phyloP scores from a whole-genome alignment of 1,284 basidiomycete species.

The Cryptococcus sp. region DNA sequence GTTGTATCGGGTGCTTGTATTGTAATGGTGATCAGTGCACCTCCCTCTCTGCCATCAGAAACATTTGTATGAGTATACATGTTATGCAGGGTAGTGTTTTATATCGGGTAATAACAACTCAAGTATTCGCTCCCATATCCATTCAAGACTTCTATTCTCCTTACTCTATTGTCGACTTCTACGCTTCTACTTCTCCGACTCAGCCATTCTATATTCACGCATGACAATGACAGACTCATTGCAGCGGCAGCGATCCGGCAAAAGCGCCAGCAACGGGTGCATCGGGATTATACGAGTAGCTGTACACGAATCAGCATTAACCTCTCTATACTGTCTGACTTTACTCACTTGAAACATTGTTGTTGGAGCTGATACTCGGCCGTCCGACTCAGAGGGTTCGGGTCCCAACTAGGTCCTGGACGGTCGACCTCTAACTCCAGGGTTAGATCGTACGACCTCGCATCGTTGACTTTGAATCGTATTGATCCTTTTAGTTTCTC shows the following conservation, averaged over 20 bases:
- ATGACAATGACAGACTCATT: no score
- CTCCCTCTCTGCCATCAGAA: no score
- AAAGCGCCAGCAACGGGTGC: slow-evolving; percentile 2
- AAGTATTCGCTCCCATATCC: no score
- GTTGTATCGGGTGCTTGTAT: no score
- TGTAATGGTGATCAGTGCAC: no score
- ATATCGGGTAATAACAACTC: no score
- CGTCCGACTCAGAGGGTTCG: slow-evolving; percentile 38
- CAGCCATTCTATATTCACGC: no score
- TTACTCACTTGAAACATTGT: slow-evolving; percentile 50
- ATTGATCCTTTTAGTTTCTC: slow-evolving; percentile 46
- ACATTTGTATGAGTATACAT: neutral
- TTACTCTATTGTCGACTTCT: no score
- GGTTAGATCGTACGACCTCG: slow-evolving; percentile 49
- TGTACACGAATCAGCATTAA: neutral
- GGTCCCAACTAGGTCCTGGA: slow-evolving; percentile 25
- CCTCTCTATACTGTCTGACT: neutral
- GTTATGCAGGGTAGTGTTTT: neutral
- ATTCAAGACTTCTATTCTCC: no score
- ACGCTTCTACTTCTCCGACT: no score
- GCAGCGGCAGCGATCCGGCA: no score
- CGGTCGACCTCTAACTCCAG: slow-evolving; percentile 44
- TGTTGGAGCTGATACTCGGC: slow-evolving; percentile 47
- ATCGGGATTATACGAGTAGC: slow-evolving; percentile 27
- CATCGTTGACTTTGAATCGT: slow-evolving; percentile 47